phyloP scores from a whole-genome alignment of 352 stramenopile genomes.

The Phytopythium sindhum region DNA sequence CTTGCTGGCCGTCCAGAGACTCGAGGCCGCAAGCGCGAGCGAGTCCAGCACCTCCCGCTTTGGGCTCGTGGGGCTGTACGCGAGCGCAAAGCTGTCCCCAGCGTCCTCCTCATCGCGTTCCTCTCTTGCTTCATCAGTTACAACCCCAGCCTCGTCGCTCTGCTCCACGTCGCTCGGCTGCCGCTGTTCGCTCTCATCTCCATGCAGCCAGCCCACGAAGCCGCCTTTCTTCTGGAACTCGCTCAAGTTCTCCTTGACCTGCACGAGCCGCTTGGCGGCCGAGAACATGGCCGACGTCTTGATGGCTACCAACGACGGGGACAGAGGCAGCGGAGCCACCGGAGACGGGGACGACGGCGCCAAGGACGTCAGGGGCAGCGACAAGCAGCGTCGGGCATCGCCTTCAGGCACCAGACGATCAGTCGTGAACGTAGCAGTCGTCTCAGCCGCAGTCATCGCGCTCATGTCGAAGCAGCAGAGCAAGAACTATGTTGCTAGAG shows the following conservation, averaged over 20 bases:
- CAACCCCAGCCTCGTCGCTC: too few relatives aligned
- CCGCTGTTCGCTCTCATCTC: slow-evolving; percentile 20
- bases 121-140: neutral
- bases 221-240: slow-evolving; percentile 65
- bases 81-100: neutral
- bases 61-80: neutral
- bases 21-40: neutral
- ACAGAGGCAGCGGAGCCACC: neutral
- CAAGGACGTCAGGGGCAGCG: neutral
- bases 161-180: neutral
- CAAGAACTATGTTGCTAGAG: too few relatives aligned
- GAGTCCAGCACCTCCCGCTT: neutral
- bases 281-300: slow-evolving; percentile 1
- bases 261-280: slow-evolving; percentile 9
- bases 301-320: neutral
- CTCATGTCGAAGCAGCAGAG: neutral
- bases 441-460: neutral
- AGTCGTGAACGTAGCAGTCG: too few relatives aligned
- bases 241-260: slow-evolving; percentile 38
- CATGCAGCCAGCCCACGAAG: slow-evolving; percentile 59
- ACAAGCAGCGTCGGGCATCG: too few relatives aligned
- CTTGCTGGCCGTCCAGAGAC: neutral
- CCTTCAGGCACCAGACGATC: too few relatives aligned
- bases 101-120: neutral
- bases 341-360: neutral